Base-by-base conservation (phyloP, 2,329 filamentous ascomycete species). In the Chaetothyriales sp. region DNA sequence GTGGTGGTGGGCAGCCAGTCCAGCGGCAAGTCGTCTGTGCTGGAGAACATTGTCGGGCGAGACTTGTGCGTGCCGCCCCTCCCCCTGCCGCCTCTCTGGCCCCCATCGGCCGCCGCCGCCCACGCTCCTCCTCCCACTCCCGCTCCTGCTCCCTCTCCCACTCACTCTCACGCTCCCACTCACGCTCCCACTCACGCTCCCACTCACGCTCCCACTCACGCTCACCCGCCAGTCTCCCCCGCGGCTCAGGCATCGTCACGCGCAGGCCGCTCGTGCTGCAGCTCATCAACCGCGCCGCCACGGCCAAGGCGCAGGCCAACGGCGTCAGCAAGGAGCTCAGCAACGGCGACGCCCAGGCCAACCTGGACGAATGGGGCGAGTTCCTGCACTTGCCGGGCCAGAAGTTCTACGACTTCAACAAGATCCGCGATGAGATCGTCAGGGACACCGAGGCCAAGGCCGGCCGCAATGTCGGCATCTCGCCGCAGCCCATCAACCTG, bases 1-100 rank as follows among this genome's bases (percentile, higher is more conserved):
- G 90, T 85, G 62, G 92, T 98, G 61, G 92, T 98, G 53, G 92
- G 92, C 66, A 95, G 89, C 70, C 92, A 98, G 75, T 98, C 92
- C 18, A 95, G 90, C 70, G 92, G 92, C 73, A 98, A 98, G 82
- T 95, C 89, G 77, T 98, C 92, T 18, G 92, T 98, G 62, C 73
- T 98, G 65, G 92, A 98, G 72, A 98, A 98, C 67, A 98, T 98
- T 65, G 92, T 98, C 53, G 92, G 92, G 54, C 81, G 92, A 76
- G 92, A 98, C 73, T 98, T 98, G 90, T 97, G 77, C 74, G 87
- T 3, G 22, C 22, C 22, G 3, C 22, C 22, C 3, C 6, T 25
- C 22, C 22, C 22, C 22, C 3, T 25, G 77, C 53, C 50, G n/a
- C n/a, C n/a, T n/a, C n/a, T n/a, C 48, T 40, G 47, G 4, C 10